Base-by-base conservation (phyloP, 2,329 filamentous ascomycete species). In the Diaporthe longicolla region DNA sequence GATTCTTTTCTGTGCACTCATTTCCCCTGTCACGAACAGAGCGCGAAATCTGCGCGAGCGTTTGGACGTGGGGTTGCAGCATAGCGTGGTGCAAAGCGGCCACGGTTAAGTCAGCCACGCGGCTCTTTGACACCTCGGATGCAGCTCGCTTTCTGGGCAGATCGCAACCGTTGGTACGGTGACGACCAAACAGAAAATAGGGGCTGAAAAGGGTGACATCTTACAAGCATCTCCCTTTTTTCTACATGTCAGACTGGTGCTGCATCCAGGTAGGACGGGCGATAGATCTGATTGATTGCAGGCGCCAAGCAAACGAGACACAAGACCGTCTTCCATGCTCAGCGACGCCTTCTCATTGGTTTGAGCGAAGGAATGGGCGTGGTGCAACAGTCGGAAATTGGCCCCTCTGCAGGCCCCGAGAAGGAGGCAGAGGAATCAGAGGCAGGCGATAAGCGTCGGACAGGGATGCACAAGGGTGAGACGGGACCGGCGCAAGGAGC, bases 381-480 rank as follows among this genome's bases (percentile, higher is more conserved):
- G 24, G 58, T 55, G 59, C 40, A 40, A 71, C 59, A 29, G 43
- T 70, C 43, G 50, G 48, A 70, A 73, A 73, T 73, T 54, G 57
- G 70, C 19, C 50, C 50, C 59, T 57, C 71, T 74, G 63, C 61
- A 69, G 24, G 48, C 55, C 40, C 54, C 43, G 66, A 40, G 59
- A 29, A 40, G 32, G 21, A 55, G 35, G 58, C 50, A 59, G 66
- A 72, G 73, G 59, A 69, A 71, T 72, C 71, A 75, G 55, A 71
- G 69, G 68, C 61, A 57, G 32, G 57, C 54, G 70, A 73, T 59
- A 68, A 61, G 69, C 26, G 52, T 72, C 52, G 73, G 68, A 66
- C 58, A 68, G 52, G 57, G 72, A 70, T 50, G 58, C 52, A 75
- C 17, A 43, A 73, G 61, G 74, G 72, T 74, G 74, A 74, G 72